Base-by-base conservation (phyloP, 352 stramenopile genomes). In the Phytophthora hibernalis region DNA sequence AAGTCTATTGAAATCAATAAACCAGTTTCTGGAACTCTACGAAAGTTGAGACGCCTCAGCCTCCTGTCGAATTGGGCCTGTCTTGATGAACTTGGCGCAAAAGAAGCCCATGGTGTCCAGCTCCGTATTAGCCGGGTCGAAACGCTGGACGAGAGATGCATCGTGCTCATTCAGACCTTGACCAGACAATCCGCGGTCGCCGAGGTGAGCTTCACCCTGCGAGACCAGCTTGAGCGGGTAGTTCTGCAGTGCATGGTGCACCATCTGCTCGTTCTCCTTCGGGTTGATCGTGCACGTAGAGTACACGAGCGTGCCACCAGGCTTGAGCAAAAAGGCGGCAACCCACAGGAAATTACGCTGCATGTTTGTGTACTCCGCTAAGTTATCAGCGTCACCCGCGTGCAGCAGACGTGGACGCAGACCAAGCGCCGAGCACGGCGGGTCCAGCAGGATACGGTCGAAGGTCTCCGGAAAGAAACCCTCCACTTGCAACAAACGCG, bases 61-160 rank as follows among this genome's bases (percentile, higher is more conserved):
- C 18, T 54, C 43, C 45, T 64, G 54, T 35, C 68, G 75, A 24
- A 91, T 80, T 5, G 83, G 86, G 7, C 70, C 67, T 9, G 85
- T 92, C 58, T 98, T 98, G 28, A 83, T 72, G 61, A 98, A 98
- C 65, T 97, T 96, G 59, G 92, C 92, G 56, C 96, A 89, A 66
- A 98, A 98, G 77, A 98, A 98, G 55, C 94, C 94, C 84, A 98
- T 98, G 11, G 91, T 97, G 62, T 98, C 92, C 1, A 91, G 68
- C 43, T 78, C 54, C 2, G 65, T 28, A 54, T 96, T 85, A 10
- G 80, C 80, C 11, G 92, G 90, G 63, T 98, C 93, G 61, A 98
- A 98, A 37, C 92, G 85, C 67, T 95, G 79, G 3, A 98, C 90
- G 9, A 91, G 81, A 0, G 78, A 59, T 3, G 85, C 76, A 76